Conservation (phyloP, 106 monocot species). For the Apostasia shenzhenica region DNA sequence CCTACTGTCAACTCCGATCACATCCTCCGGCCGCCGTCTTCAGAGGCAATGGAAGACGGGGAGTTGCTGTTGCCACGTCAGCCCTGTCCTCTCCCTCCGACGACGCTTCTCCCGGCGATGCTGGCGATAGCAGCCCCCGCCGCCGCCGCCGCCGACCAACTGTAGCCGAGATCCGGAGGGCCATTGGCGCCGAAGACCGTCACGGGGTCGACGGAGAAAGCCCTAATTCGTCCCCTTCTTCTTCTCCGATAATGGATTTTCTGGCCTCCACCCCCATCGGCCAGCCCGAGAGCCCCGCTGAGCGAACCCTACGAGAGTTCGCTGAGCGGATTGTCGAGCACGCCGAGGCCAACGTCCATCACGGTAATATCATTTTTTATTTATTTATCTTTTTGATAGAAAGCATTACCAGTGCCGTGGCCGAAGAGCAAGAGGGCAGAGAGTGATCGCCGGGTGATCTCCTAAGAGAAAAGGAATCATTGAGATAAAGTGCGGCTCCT, state of each 20-base stretch:
- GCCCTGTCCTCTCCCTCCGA: background rate
- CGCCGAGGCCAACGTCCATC: conserved; percentile 28
- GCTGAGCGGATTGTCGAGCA: conserved; percentile 56
- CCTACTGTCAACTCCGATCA: background rate
- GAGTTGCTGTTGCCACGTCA: background rate
- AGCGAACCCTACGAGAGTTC: conserved; percentile 50
- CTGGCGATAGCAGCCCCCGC: background rate
- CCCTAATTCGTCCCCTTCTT: background rate
- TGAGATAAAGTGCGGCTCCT: too few species aligned
- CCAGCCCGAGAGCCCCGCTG: conserved; percentile 37
- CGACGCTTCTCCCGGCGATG: background rate
- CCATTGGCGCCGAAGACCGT: conserved; percentile 29
- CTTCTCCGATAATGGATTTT: conserved; percentile 35
- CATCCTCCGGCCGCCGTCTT: background rate
- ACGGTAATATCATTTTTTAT: conserved; percentile 20
- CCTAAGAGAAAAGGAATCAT: too few species aligned
- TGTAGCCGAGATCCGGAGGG: conserved; percentile 40
- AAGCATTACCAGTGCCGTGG: too few species aligned
- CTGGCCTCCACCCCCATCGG: conserved; percentile 46
- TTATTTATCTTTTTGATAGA: background rate
- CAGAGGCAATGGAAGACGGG: background rate
- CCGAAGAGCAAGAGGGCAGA: too few species aligned
- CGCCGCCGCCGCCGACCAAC: conserved; percentile 18
- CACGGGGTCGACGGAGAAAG: conserved; percentile 8
- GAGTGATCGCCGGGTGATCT: too few species aligned